Evolutionary conservation across 208 protist genomes (phyloP).

Genomic region (Trypanosoma platydactyli): DNA sequence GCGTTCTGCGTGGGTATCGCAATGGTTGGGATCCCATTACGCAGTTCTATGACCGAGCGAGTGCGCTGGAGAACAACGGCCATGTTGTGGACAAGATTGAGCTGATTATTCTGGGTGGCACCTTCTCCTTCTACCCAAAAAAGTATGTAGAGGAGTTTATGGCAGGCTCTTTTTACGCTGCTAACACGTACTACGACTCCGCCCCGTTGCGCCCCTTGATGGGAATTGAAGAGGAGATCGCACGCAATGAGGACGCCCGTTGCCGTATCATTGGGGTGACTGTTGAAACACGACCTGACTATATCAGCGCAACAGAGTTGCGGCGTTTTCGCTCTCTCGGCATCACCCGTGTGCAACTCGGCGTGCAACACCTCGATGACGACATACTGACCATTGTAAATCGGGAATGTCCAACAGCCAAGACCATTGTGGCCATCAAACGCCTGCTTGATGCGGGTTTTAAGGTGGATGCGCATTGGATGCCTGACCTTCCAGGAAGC

Average conservation of each 20-base stretch:
- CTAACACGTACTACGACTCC: conserved; percentile 89
- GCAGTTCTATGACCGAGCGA: conserved; percentile 92
- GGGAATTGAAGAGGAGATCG: conserved; percentile 77
- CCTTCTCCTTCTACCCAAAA: conserved; percentile 97
- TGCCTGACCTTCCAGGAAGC: conserved; percentile 99
- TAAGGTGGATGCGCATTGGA: conserved; percentile 99
- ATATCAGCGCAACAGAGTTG: conserved; percentile 94
- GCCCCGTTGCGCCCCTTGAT: conserved; percentile 60
- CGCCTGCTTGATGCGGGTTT: conserved; percentile 97
- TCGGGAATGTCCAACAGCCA: conserved; percentile 96
- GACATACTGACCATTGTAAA: conserved; percentile 95
- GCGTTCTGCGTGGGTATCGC: conserved; percentile 87
- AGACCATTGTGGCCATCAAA: conserved; percentile 92
- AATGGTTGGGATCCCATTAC: conserved; percentile 89
- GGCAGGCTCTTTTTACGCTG: conserved; percentile 88
- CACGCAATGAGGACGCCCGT: conserved; percentile 90
- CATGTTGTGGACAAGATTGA: conserved; percentile 97
- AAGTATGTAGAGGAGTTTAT: conserved; percentile 95
- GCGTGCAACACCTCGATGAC: conserved; percentile 99
- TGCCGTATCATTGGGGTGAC: conserved; percentile 99
- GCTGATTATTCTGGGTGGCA: conserved; percentile 99
- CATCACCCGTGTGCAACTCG: conserved; percentile 99
- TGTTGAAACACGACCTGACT: conserved; percentile 99
- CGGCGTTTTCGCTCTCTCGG: conserved; percentile 82
- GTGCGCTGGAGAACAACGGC: conserved; percentile 89